These are phyloP conservation scores for Strigomonas culicis DNA, from an alignment of 208 protist species.

Conservation along the genomic window DNA sequence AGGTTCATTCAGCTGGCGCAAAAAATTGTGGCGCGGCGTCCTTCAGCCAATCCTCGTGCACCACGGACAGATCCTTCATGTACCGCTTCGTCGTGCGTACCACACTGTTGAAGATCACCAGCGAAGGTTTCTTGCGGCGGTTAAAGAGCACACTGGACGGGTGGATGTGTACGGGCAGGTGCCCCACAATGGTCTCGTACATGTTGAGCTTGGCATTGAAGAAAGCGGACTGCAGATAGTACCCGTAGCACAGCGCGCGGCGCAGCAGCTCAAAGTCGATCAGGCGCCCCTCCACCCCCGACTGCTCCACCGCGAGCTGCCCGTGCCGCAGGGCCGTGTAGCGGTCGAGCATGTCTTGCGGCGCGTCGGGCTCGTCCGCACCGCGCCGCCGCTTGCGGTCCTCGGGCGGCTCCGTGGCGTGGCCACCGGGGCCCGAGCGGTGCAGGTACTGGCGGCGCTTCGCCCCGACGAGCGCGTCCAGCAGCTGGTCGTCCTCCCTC, in stretches of 20 bases:
- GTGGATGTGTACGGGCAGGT: constrained; percentile 81
- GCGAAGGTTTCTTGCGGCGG: constrained; percentile 68
- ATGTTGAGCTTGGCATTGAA: constrained; percentile 82
- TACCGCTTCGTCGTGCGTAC: constrained; percentile 88
- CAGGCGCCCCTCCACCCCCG: constrained; percentile 3
- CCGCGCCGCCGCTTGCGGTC: not conserved
- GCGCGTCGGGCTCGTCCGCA: not conserved
- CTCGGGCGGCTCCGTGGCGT: not conserved
- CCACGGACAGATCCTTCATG: constrained; percentile 88
- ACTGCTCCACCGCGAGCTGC: not conserved
- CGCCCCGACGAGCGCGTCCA: constrained; percentile 35
- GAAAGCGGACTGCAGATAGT: constrained; percentile 85
- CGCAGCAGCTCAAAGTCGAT: constrained; percentile 75
- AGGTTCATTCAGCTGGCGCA: constrained; percentile 27
- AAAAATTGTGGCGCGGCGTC: constrained; percentile 72
- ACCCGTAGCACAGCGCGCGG: constrained; percentile 82
- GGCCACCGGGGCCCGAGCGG: not conserved
- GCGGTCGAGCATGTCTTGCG: not conserved
- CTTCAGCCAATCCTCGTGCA: constrained; percentile 87
- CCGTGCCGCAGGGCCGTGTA: not conserved
- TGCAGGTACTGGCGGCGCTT: constrained; percentile 18
- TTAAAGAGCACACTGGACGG: constrained; percentile 86
- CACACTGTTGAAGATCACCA: constrained; percentile 88
- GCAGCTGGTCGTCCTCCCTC: constrained; percentile 41
- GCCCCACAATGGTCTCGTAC: constrained; percentile 81